phyloP scores from a whole-genome alignment of 2,329 filamentous ascomycete genomes.

The Myriosclerotinia scirpicola region DNA sequence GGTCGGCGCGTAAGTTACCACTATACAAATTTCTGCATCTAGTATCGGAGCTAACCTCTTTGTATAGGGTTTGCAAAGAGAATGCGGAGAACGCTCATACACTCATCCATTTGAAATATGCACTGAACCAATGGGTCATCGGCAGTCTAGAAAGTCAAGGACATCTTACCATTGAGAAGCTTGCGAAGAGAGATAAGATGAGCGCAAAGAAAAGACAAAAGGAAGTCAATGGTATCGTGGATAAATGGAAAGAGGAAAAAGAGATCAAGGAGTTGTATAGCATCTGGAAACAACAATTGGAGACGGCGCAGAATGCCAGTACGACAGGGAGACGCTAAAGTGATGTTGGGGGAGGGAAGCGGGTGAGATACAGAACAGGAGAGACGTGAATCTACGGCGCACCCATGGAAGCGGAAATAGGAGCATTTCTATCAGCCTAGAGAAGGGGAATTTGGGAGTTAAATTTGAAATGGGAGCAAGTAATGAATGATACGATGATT shows the following conservation, averaged over 20 bases:
- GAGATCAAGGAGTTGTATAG: conserved; percentile 62
- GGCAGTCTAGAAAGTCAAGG: conserved; percentile 59
- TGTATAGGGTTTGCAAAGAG: conserved; percentile 51
- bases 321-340: conserved; percentile 14
- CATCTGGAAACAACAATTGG: conserved; percentile 64
- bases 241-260: conserved; percentile 59
- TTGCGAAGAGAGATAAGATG: conserved; percentile 62
- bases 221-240: conserved; percentile 62
- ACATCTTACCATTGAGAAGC: conserved; percentile 55
- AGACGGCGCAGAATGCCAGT: conserved; percentile 44
- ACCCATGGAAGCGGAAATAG: background rate
- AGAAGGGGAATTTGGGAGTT: background rate
- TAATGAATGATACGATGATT: too few relatives aligned
- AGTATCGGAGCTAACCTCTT: conserved; percentile 32
- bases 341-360: background rate
- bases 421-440: background rate
- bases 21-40: background rate
- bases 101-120: conserved; percentile 73
- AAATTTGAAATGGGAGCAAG: background rate
- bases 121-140: conserved; percentile 71
- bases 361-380: background rate
- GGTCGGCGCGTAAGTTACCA: conserved; percentile 48
- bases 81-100: conserved; percentile 70
- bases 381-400: background rate
- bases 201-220: conserved; percentile 58